phyloP scores from a whole-genome alignment of 2,329 filamentous ascomycete genomes.

The Colletotrichum musicola region DNA sequence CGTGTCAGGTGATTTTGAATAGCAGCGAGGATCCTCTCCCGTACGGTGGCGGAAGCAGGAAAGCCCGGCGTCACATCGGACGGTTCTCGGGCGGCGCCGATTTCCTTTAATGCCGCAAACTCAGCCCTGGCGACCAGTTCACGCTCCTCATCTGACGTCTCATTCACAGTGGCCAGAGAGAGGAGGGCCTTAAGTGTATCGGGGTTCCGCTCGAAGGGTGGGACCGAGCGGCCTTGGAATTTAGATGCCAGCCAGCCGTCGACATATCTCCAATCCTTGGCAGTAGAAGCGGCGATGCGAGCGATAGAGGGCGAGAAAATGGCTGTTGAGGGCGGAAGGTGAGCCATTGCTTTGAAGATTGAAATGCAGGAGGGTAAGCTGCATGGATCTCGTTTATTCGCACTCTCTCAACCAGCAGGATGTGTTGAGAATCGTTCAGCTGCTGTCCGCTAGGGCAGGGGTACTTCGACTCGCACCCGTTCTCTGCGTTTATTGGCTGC shows the following conservation, averaged over 20 bases:
- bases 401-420: too few species aligned
- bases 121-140: conserved; percentile 70
- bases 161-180: conserved; percentile 80
- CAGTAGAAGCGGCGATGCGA: conserved; percentile 82
- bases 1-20: conserved; percentile 67
- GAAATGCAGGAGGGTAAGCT: not conserved
- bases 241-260: conserved; percentile 84
- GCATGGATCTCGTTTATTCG: too few species aligned
- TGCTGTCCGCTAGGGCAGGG: too few species aligned
- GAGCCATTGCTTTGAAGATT: conserved; percentile 50
- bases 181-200: conserved; percentile 84
- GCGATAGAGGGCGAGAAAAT: conserved; percentile 78
- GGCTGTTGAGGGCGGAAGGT: conserved; percentile 57
- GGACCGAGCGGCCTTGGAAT: conserved; percentile 73
- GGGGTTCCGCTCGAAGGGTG: conserved; percentile 86
- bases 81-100: not conserved
- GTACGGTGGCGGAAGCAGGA: conserved; percentile 43
- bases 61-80: conserved; percentile 9
- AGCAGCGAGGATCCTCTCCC: conserved; percentile 61
- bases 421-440: too few species aligned
- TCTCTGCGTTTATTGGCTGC: too few species aligned
- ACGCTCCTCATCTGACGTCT: conserved; percentile 80
- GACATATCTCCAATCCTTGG: conserved; percentile 92
- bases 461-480: too few species aligned
- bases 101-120: conserved; percentile 61